These are phyloP conservation scores for Yamadazyma philogaea DNA, from an alignment of 805 yeast species.

Conservation along the genomic window DNA sequence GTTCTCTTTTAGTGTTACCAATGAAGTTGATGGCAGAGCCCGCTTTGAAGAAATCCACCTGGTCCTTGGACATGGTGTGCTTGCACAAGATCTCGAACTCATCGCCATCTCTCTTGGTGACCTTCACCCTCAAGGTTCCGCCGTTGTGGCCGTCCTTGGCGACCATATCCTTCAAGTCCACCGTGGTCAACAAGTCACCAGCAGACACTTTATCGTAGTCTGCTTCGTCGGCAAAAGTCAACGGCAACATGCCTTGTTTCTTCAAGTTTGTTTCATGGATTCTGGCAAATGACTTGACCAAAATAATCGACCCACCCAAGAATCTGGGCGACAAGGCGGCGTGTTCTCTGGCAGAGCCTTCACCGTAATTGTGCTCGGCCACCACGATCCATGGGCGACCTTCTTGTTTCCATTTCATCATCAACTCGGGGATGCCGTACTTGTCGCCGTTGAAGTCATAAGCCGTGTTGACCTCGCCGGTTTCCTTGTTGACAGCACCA, in stretches of 20 bases:
- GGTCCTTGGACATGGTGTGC: conserved; percentile 97
- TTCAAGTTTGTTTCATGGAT: conserved; percentile 97
- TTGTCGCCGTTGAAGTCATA: conserved; percentile 79
- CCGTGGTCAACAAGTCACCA: conserved; percentile 75
- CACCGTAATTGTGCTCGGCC: conserved; percentile 98
- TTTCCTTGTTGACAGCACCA: conserved; percentile 95
- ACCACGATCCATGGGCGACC: conserved; percentile 87
- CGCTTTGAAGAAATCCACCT: conserved; percentile 92
- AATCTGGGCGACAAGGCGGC: conserved; percentile 96
- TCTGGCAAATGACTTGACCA: conserved; percentile 95
- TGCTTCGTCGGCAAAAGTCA: conserved; percentile 83
- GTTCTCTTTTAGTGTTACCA: conserved; percentile 45
- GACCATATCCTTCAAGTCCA: conserved; percentile 71
- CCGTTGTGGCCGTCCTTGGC: conserved; percentile 85
- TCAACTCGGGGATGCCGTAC: conserved; percentile 87
- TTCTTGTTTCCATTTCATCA: conserved; percentile 92
- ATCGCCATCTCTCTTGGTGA: conserved; percentile 73
- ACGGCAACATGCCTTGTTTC: conserved; percentile 96
- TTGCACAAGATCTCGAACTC: conserved; percentile 68
- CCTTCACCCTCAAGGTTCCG: conserved; percentile 67
- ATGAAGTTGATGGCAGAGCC: conserved; percentile 96
- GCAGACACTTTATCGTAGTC: conserved; percentile 81
- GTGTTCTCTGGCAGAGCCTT: conserved; percentile 98
- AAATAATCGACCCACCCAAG: conserved; percentile 83
- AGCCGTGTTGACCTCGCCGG: conserved; percentile 91